Percentiles rank a stretch among this genome's conserved stretches.
Conservation (phyloP, 768 basidiomycete genomes). For the Gymnopilus dilepis region DNA sequence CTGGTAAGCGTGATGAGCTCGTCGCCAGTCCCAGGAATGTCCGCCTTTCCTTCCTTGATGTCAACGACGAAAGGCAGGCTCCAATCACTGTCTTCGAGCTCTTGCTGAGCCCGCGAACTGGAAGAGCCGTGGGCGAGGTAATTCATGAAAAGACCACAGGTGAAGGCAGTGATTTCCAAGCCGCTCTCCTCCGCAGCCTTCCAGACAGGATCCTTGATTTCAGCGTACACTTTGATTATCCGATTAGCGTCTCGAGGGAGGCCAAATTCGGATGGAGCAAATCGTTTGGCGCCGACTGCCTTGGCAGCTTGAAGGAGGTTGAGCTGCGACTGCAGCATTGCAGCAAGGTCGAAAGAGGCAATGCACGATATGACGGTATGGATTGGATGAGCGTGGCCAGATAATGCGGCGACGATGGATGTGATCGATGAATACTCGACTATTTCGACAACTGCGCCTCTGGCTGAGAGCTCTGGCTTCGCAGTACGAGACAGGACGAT, state of each 20-base stretch:
- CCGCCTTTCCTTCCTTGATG: slow-evolving; percentile 2
- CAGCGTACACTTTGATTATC: neutral
- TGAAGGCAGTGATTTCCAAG: neutral
- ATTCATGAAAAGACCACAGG: slow-evolving; percentile 1
- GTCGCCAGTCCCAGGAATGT: neutral
- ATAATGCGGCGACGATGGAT: neutral
- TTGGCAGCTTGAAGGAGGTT: neutral
- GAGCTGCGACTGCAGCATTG: neutral
- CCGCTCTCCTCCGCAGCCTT: neutral
- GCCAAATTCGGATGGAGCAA: neutral
- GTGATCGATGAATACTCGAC: neutral
- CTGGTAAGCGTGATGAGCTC: neutral
- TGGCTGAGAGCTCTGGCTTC: neutral
- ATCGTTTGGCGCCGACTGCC: neutral
- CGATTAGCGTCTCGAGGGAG: neutral
- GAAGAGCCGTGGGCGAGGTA: neutral
- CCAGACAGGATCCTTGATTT: slow-evolving; percentile 1
- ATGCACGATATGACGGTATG: slow-evolving; percentile 3
- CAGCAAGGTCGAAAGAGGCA: neutral
- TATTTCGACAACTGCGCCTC: neutral
- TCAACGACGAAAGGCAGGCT: neutral
- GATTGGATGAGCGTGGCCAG: neutral
- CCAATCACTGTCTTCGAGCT: neutral
- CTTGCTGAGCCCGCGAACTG: neutral
- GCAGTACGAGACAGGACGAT: neutral